phyloP scores from a whole-genome alignment of 148 eudicot genomes.

The Diospyros lotus region DNA sequence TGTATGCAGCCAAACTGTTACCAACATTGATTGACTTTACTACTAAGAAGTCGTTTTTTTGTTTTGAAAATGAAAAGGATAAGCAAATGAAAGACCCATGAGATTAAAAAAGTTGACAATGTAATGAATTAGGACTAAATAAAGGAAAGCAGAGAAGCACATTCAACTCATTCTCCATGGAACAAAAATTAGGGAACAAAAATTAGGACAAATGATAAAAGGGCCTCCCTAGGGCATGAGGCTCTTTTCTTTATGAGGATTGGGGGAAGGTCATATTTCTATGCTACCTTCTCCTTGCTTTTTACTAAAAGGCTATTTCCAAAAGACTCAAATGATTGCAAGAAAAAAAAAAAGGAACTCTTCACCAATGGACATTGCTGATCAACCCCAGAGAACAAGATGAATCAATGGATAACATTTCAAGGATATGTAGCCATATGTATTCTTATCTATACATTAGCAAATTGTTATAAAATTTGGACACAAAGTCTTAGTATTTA shows the following conservation, averaged over 20 bases:
- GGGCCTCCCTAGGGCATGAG: background rate
- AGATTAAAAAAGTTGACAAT: background rate
- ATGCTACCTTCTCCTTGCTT: too few relatives aligned
- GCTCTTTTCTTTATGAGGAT: too few relatives aligned
- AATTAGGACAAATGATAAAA: background rate
- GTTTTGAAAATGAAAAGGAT: background rate
- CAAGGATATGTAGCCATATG: background rate
- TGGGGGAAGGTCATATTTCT: too few relatives aligned
- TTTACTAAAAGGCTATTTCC: too few relatives aligned
- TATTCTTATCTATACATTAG: background rate
- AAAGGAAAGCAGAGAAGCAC: background rate
- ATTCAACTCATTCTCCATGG: background rate
- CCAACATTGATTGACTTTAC: too few relatives aligned
- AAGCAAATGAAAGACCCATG: background rate
- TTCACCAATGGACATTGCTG: background rate
- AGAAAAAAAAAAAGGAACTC: background rate
- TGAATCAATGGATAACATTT: background rate
- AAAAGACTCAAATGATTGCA: too few relatives aligned
- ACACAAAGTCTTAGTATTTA: background rate
- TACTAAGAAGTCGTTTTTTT: background rate
- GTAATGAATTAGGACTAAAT: background rate
- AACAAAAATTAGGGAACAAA: background rate
- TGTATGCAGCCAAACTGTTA: too few relatives aligned
- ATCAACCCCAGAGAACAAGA: background rate
- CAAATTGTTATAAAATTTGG: too few relatives aligned